These are phyloP conservation scores for Prunus dulcis DNA, from an alignment of 306 rosid species.

Conservation along the genomic window DNA sequence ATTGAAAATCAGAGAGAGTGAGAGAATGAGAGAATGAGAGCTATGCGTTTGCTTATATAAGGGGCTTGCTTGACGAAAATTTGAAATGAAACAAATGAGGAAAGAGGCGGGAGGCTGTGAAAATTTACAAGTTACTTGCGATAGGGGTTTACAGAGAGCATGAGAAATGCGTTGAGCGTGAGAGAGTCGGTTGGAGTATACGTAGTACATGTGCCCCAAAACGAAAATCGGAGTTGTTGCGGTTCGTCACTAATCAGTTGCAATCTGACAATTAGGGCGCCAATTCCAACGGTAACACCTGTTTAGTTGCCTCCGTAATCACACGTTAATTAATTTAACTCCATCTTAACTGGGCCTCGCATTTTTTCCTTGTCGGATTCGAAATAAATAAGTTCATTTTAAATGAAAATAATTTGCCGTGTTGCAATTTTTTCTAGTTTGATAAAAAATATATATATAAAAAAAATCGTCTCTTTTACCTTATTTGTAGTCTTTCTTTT, in stretches of 20 bases:
- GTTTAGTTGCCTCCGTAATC: not conserved
- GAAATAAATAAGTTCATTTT: too few species aligned
- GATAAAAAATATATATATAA: too few species aligned
- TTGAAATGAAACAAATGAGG: constrained; percentile 22
- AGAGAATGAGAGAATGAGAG: not conserved
- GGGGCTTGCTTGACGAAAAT: constrained; percentile 3
- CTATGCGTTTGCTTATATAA: not conserved
- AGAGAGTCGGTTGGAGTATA: not conserved
- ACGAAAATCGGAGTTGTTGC: not conserved
- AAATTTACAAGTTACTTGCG: constrained; percentile 21
- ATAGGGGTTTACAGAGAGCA: not conserved
- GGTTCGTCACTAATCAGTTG: not conserved
- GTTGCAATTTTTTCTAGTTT: too few species aligned
- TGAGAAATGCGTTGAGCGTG: constrained; percentile 6
- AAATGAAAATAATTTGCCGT: too few species aligned
- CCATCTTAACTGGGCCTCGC: too few species aligned
- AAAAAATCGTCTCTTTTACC: too few species aligned
- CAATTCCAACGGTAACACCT: not conserved
- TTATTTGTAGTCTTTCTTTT: too few species aligned
- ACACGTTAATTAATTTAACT: not conserved
- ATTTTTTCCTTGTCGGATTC: too few species aligned
- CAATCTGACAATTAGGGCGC: not conserved
- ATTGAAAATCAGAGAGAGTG: constrained; percentile 4
- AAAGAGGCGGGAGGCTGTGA: constrained; percentile 40
- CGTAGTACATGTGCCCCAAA: not conserved